phyloP scores from a whole-genome alignment of 106 monocot species.

The Allium fistulosum region DNA sequence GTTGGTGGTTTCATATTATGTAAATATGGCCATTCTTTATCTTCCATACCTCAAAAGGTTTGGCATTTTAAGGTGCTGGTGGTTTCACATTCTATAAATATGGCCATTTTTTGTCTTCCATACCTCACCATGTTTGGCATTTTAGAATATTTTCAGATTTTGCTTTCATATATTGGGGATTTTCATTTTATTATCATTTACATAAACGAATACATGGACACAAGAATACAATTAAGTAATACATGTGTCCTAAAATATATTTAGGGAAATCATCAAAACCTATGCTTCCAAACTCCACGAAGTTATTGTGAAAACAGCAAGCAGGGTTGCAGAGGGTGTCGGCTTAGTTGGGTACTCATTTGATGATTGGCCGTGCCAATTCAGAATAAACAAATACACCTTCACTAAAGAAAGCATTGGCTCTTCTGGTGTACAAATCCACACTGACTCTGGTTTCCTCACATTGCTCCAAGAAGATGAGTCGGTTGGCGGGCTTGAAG shows the following conservation, averaged over 20 bases:
- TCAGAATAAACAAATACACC: constrained; percentile 50
- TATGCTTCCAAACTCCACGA: constrained; percentile 40
- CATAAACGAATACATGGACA: too few relatives aligned
- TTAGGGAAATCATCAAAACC: constrained; percentile 31
- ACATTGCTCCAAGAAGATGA: constrained; percentile 69
- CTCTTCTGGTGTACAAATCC: constrained; percentile 40
- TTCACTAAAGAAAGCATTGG: constrained; percentile 42
- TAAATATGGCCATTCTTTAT: too few relatives aligned
- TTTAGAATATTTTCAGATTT: too few relatives aligned
- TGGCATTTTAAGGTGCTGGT: too few relatives aligned
- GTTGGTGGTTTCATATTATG: too few relatives aligned
- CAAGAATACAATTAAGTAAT: background rate
- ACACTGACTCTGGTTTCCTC: constrained; percentile 53
- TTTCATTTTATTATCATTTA: too few relatives aligned
- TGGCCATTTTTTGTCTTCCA: too few relatives aligned
- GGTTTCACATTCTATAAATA: too few relatives aligned
- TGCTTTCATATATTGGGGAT: too few relatives aligned
- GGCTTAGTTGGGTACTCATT: constrained; percentile 30
- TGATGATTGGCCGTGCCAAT: constrained; percentile 41
- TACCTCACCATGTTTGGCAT: too few relatives aligned
- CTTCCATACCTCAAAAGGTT: too few relatives aligned
- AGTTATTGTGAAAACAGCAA: constrained; percentile 24
- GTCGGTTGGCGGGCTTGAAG: constrained; percentile 51
- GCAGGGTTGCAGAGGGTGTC: constrained; percentile 41
- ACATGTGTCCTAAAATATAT: background rate